A percentile compares a stretch with the other conserved stretches of the same genome.
phyloP scores from a whole-genome alignment of 495 filamentous ascomycete genomes.

The Tuber aestivum region DNA sequence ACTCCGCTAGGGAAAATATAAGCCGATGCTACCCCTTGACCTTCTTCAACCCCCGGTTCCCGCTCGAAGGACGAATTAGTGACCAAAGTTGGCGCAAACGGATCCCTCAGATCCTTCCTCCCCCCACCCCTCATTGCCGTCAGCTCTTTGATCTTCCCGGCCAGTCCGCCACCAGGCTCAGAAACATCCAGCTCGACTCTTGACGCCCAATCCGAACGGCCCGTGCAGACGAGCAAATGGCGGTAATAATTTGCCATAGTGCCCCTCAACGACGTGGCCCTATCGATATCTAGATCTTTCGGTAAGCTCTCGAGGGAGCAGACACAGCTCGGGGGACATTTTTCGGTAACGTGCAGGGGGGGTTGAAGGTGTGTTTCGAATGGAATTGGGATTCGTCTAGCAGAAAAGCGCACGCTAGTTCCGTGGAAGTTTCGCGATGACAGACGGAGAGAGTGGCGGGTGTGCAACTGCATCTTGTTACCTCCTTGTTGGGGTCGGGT shows the following conservation, averaged over 20 bases:
- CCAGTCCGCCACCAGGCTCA: slow-evolving; percentile 56
- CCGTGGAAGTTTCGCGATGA: not conserved
- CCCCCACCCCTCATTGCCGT: slow-evolving; percentile 61
- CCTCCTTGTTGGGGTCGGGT: not conserved
- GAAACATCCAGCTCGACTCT: slow-evolving; percentile 57
- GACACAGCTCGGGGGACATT: slow-evolving; percentile 17
- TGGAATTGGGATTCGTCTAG: not conserved
- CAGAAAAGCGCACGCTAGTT: not conserved
- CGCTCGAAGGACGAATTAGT: slow-evolving; percentile 20
- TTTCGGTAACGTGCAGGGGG: slow-evolving; percentile 17
- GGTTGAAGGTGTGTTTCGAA: not conserved
- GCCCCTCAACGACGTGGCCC: slow-evolving; percentile 58
- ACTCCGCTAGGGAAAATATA: slow-evolving; percentile 47
- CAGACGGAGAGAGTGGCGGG: not conserved
- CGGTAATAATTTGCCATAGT: slow-evolving; percentile 74
- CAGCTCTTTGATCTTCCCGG: slow-evolving; percentile 62
- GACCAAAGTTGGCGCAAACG: slow-evolving; percentile 29
- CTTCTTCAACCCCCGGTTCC: slow-evolving; percentile 24
- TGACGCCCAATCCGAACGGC: slow-evolving; percentile 71
- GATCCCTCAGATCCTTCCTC: slow-evolving; percentile 48
- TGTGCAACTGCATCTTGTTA: not conserved
- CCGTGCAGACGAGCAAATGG: slow-evolving; percentile 76
- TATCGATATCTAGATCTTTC: slow-evolving; percentile 67
- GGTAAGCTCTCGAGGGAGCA: slow-evolving; percentile 46
- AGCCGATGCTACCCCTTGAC: slow-evolving; percentile 41